Evolutionary conservation across 2,329 filamentous ascomycete genomes (phyloP).

Genomic region (Triangularia verruculosa): DNA sequence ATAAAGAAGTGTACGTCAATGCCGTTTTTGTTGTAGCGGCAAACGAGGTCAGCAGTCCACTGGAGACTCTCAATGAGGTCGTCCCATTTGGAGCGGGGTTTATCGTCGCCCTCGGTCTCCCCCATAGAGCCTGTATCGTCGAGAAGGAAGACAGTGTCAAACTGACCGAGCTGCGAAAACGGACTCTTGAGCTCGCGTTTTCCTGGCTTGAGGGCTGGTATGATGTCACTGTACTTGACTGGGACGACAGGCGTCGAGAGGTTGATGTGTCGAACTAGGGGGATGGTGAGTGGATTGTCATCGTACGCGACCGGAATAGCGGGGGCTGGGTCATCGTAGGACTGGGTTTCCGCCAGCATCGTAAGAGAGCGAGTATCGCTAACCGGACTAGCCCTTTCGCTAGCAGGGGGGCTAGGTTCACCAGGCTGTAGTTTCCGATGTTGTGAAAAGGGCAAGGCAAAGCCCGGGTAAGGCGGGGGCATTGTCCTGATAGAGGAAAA

Average conservation of each 20-base stretch:
- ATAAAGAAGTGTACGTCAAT: slow-evolving; percentile 17
- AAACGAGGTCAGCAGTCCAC: slow-evolving; percentile 16
- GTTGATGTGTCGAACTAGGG: too few species aligned
- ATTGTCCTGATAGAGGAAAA: background rate
- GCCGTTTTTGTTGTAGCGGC: slow-evolving; percentile 15
- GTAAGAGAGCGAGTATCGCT: too few species aligned
- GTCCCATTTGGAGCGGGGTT: slow-evolving; percentile 11
- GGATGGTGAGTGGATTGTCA: too few species aligned
- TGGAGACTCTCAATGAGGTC: slow-evolving; percentile 15
- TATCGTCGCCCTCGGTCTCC: background rate
- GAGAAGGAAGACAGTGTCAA: slow-evolving; percentile 18
- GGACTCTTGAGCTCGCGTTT: slow-evolving; percentile 7
- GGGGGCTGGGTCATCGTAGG: too few species aligned
- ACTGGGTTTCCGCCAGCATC: too few species aligned
- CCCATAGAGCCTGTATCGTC: slow-evolving; percentile 18
- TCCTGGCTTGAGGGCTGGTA: background rate
- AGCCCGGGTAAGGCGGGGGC: background rate
- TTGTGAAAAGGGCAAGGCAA: background rate
- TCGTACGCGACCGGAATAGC: too few species aligned
- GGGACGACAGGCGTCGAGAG: background rate
- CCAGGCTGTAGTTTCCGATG: too few species aligned
- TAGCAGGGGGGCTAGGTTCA: too few species aligned
- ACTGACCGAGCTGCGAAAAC: slow-evolving; percentile 9
- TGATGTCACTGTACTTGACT: slow-evolving; percentile 6
- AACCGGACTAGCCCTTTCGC: too few species aligned